A percentile compares a stretch with the other conserved stretches of the same genome.
Conservation (phyloP, 2,329 filamentous ascomycete species). For the Pezicula carpinea region DNA sequence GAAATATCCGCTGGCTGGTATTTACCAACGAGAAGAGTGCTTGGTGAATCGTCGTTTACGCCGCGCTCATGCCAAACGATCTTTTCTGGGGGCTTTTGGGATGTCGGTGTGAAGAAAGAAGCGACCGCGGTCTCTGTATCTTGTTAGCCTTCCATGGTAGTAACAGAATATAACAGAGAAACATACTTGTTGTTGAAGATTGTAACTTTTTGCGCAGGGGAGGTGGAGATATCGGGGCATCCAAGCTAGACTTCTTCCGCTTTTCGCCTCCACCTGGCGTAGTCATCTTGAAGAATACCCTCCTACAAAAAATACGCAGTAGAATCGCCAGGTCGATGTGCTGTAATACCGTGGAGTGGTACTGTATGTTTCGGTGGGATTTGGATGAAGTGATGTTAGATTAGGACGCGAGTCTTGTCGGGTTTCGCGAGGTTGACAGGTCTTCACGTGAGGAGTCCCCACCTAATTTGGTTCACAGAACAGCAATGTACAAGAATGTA, state of each 20-base stretch:
- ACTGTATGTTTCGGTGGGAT: neutral
- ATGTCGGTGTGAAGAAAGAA: slow-evolving; percentile 83
- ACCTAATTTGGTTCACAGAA: neutral
- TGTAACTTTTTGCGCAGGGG: slow-evolving; percentile 28
- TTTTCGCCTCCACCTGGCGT: slow-evolving; percentile 16
- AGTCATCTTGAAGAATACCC: slow-evolving; percentile 14
- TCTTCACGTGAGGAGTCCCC: neutral
- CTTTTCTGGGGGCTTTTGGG: slow-evolving; percentile 76
- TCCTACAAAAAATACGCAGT: neutral
- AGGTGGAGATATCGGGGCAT: slow-evolving; percentile 27
- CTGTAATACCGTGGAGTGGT: neutral
- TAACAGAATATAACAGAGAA: neutral
- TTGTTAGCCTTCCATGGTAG: slow-evolving; percentile 11
- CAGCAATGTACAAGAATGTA: neutral
- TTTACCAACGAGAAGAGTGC: slow-evolving; percentile 69
- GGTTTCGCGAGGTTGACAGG: neutral
- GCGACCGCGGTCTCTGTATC: slow-evolving; percentile 63
- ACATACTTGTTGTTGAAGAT: slow-evolving; percentile 30
- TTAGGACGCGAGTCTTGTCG: neutral
- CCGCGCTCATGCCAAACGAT: slow-evolving; percentile 68
- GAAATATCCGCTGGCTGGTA: slow-evolving; percentile 47
- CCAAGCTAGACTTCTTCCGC: slow-evolving; percentile 18
- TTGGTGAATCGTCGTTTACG: slow-evolving; percentile 39
- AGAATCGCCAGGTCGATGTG: neutral
- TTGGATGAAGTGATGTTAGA: neutral